Percentiles rank a stretch among this genome's conserved stretches.
Conservation (phyloP, 805 yeast genomes). For the Candida khao-thaluensis region DNA sequence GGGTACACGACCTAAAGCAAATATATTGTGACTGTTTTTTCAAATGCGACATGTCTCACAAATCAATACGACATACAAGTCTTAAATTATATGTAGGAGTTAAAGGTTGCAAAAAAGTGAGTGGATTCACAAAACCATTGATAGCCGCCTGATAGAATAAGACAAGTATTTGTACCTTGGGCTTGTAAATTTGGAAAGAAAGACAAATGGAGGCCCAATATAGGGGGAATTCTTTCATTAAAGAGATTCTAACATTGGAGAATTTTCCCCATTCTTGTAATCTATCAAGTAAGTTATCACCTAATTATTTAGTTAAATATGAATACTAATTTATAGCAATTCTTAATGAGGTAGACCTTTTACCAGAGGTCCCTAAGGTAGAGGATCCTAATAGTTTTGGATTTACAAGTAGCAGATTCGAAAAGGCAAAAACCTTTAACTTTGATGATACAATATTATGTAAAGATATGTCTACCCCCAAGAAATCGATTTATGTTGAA, state of each 20-base stretch:
- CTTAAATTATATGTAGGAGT: constrained; percentile 3
- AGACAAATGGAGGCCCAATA: no score
- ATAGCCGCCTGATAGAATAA: no score
- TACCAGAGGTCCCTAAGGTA: constrained; percentile 4
- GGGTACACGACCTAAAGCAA: constrained; percentile 1
- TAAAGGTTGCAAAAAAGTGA: constrained; percentile 1
- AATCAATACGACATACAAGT: not conserved
- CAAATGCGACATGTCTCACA: not conserved
- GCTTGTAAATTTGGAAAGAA: not conserved
- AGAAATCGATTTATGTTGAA: constrained; percentile 4
- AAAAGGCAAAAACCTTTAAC: not conserved
- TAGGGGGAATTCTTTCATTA: not conserved
- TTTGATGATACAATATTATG: constrained; percentile 8
- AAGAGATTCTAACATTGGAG: constrained; percentile 1
- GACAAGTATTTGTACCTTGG: no score
- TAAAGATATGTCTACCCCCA: constrained; percentile 9
- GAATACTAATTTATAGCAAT: constrained; percentile 3
- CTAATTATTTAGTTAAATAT: not conserved
- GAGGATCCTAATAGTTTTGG: constrained; percentile 3
- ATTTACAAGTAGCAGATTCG: not conserved
- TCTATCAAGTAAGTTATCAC: not conserved
- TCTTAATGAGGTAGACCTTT: not conserved
- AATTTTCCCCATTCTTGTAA: not conserved
- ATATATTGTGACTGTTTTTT: constrained; percentile 2
- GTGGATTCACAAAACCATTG: constrained; percentile 2